Evolutionary conservation across 2,329 filamentous ascomycete genomes (phyloP).

Genomic region (Periconia sp.): DNA sequence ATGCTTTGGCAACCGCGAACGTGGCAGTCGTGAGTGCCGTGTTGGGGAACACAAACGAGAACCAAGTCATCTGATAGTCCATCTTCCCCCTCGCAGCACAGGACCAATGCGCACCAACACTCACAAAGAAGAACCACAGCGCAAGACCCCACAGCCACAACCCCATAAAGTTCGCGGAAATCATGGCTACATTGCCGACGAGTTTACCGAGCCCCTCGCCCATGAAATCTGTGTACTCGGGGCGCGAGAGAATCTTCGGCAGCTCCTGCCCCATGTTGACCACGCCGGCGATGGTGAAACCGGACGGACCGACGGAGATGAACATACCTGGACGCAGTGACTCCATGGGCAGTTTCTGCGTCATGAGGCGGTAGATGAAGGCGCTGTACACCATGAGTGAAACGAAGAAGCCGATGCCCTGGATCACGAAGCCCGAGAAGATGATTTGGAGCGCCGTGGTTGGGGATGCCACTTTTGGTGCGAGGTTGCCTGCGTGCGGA

Average conservation of each 20-base stretch:
- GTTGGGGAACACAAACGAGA: conserved; percentile 80
- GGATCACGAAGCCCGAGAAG: conserved; percentile 61
- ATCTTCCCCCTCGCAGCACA: conserved; percentile 63
- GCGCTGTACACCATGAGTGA: conserved; percentile 80
- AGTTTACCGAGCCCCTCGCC: conserved; percentile 53
- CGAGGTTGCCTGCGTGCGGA: conserved; percentile 67
- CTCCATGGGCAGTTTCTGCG: conserved; percentile 78
- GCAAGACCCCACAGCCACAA: conserved; percentile 84
- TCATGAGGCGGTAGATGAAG: conserved; percentile 86
- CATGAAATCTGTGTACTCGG: conserved; percentile 54
- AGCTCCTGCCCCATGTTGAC: conserved; percentile 60
- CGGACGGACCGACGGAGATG: conserved; percentile 76
- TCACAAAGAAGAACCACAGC: conserved; percentile 81
- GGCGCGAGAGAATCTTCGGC: conserved; percentile 49
- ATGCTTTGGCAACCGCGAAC: conserved; percentile 65
- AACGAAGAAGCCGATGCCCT: conserved; percentile 66
- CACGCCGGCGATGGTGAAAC: conserved; percentile 65
- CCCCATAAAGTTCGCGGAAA: conserved; percentile 64
- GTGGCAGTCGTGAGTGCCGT: conserved; percentile 74
- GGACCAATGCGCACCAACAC: conserved; percentile 73
- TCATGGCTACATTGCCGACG: conserved; percentile 57
- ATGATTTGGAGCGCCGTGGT: conserved; percentile 56
- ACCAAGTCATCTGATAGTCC: conserved; percentile 84
- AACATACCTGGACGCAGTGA: conserved; percentile 81
- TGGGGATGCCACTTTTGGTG: conserved; percentile 46